Base-by-base conservation (phyloP, 148 eudicot species). In the Nyssa sinensis region DNA sequence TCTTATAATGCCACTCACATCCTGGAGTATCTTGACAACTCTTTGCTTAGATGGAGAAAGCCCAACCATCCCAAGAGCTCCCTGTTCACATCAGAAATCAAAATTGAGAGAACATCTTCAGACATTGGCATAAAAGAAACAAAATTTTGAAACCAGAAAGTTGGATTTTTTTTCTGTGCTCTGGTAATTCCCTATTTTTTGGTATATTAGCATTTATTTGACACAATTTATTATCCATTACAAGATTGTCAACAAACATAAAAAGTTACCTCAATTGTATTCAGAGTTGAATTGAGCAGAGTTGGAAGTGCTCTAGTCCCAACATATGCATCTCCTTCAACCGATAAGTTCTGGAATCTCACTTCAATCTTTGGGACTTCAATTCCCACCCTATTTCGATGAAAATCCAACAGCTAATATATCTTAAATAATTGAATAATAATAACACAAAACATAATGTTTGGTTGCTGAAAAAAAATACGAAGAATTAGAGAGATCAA, bases 241-340 rank as follows among this genome's bases (percentile, higher is more conserved):
- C 17, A 1, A 13, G 3, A 17, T 0, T 1, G 35, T 47, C 1
- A 24, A 60, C n/a, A 19, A 67, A 11, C 16, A 13, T 3, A 33
- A 51, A 13, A 19, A 67, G 2, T 1, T 39, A 83, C 86, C 86
- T 83, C 86, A 21, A 83, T 41, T 25, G 66, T 16, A 58, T 83
- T 83, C 33, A 80, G 9, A 1, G 83, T 66, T 44, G 79, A 27
- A 64, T 86, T 86, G 37, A 64, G 23, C 35, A 86, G 75, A 29
- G 88, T 82, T n/a, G 88, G 88, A 70, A 86, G 86, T 19, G 88
- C 88, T 66, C 88, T 80, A 2, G 78, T 66, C 28, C 88, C 88
- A 59, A 76, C 82, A 63, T 78, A 72, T 14, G 75, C 75, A 62
- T 86, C 84, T 41, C 86, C 88, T 29, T 80, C 84, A n/a, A 82